Percentiles rank a stretch among this genome's conserved stretches.
phyloP scores from a whole-genome alignment of 345 rosid species.

The Gossypium herbaceum region DNA sequence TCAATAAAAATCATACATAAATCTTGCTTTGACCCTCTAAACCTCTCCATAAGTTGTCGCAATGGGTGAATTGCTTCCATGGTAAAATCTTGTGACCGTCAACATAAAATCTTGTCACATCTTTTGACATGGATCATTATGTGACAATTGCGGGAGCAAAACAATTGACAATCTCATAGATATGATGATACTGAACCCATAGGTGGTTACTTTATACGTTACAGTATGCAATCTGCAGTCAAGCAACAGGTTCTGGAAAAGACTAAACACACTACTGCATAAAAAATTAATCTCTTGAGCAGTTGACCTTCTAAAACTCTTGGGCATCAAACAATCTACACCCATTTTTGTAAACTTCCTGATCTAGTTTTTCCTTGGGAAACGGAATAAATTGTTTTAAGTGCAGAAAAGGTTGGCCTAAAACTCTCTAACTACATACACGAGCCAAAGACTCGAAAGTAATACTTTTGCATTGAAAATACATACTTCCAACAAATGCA shows the following conservation, averaged over 20 bases:
- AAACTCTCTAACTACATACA: not conserved
- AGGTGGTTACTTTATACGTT: not conserved
- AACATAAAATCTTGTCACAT: no score
- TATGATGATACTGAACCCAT: not conserved
- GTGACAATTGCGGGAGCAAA: no score
- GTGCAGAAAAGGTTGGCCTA: not conserved
- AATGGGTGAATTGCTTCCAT: not conserved
- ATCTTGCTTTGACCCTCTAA: not conserved
- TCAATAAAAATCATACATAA: not conserved
- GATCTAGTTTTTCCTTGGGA: not conserved
- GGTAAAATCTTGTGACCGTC: not conserved
- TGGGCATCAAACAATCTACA: not conserved
- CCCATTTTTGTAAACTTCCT: not conserved
- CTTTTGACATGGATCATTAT: no score
- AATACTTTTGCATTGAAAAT: not conserved
- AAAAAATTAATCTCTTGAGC: not conserved
- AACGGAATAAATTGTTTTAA: not conserved
- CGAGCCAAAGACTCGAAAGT: not conserved
- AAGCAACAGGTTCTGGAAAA: not conserved
- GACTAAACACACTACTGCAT: not conserved
- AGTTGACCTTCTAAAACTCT: slow-evolving; percentile 2
- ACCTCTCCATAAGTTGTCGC: not conserved
- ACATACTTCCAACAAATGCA: not conserved
- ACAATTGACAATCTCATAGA: not conserved
- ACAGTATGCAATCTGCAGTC: not conserved